Evolutionary conservation across 345 rosid species (phyloP), one percentile per base, ranked within the genome.

Genomic region (Firmiana major): DNA sequence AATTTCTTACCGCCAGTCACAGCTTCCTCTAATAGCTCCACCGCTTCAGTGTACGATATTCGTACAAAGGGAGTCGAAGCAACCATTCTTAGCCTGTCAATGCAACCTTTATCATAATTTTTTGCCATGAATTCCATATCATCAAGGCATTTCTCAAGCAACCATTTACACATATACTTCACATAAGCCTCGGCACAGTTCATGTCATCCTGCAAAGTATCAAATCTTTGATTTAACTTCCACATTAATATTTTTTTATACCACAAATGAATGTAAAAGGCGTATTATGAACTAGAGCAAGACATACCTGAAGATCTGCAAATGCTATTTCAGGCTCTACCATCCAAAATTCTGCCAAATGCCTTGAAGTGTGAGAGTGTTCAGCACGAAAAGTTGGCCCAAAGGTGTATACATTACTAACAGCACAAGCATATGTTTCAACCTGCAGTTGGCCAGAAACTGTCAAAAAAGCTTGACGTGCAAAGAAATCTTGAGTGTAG

Each of bases 261-360:
- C 45, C 60, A 49, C 9, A 17, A 10, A 51, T 71, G 60, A 70
- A 71, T 31, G n/a, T 69, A 46, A 63, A 43, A 68, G 36, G 36
- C 22, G 16, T 13, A 74, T 24, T 12, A 22, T 38, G 7, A 73
- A 21, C n/a, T 16, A 26, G 7, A 4, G 1, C 2, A n/a, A 9
- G 12, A 21, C 43, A 77, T 84, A 95, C 99, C 94, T 90, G 72
- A 58, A 95, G 81, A 86, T 95, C 97, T 16, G 98, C 98, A 80
- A 86, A 90, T 59, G 98, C 96, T 48, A 95, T 79, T 85, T 95
- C 99, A 83, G 98, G 98, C 86, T 95, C 99, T 62, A 95, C 90
- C 99, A 95, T 95, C 99, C 97, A 93, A 82, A 95, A 95, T 57
- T 95, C 99, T n/a, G 99, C 98, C 78, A 95, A 82, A 89, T 95